A percentile compares a stretch with the other conserved stretches of the same genome.
Conservation (phyloP, 2,329 filamentous ascomycete species). For the Gaeumannomyces sp. region DNA sequence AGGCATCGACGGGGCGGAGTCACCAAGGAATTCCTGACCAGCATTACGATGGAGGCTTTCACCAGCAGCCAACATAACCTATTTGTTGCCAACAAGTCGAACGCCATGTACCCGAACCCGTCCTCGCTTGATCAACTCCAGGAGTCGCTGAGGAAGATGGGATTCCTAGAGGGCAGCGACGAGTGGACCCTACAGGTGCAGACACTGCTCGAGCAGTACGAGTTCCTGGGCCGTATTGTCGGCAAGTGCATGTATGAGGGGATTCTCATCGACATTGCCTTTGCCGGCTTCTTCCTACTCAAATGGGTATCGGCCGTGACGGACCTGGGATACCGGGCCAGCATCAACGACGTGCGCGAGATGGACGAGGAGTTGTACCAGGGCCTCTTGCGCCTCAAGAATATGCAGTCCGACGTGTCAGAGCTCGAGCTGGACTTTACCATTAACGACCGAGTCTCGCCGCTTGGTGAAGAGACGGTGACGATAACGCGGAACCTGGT, state of each 20-base stretch:
- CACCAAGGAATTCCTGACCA: slow-evolving; percentile 93
- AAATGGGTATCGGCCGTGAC: slow-evolving; percentile 77
- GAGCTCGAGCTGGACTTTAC: slow-evolving; percentile 85
- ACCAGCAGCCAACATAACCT: slow-evolving; percentile 49
- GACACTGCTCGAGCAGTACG: slow-evolving; percentile 66
- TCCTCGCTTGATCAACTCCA: slow-evolving; percentile 64
- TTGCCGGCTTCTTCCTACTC: slow-evolving; percentile 91
- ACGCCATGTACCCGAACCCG: slow-evolving; percentile 85
- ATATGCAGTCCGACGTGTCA: slow-evolving; percentile 72
- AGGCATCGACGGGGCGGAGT: slow-evolving; percentile 97
- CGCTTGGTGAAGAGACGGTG: slow-evolving; percentile 33
- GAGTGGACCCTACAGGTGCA: slow-evolving; percentile 52
- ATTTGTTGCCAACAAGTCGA: slow-evolving; percentile 80
- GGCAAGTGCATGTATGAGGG: slow-evolving; percentile 98
- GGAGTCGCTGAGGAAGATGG: slow-evolving; percentile 46
- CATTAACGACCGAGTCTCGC: slow-evolving; percentile 63
- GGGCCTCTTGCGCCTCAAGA: slow-evolving; percentile 76
- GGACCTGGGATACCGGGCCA: slow-evolving; percentile 70
- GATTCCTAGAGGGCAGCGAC: slow-evolving; percentile 44
- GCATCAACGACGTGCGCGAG: slow-evolving; percentile 87
- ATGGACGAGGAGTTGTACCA: slow-evolving; percentile 88
- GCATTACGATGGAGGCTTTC: slow-evolving; percentile 81
- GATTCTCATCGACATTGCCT: slow-evolving; percentile 86
- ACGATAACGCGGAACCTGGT: slow-evolving; percentile 71
- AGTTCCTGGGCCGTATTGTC: slow-evolving; percentile 87